Evolutionary conservation across 371 early-diverging fungal species (phyloP), one percentile per base, ranked within the genome.

Genomic region (Entomophthora muscae): DNA sequence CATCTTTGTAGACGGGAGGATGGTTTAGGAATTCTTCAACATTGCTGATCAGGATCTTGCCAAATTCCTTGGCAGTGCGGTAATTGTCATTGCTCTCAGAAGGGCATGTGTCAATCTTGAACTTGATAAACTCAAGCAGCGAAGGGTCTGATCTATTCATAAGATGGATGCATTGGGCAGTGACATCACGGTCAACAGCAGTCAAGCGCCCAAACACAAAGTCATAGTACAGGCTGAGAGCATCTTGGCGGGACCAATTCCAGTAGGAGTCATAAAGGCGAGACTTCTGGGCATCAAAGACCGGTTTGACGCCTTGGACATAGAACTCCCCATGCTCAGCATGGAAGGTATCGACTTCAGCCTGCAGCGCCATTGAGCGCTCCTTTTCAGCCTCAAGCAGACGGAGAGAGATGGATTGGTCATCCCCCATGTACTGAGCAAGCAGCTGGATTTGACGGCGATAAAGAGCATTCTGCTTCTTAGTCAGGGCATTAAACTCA

Each of bases 221-320:
- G 70, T 91, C 93, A 71, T 90, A 93, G 78, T 89, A 88, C 69
- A 93, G 79, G 54, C 84, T 80, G 57, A 92, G 74, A 21, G 90
- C 90, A 71, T 95, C 94, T 70, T 91, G 92, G 60, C 92, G 85
- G 57, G 87, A 91, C 96, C 96, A 95, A 77, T 95, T 95, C 96
- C 96, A 95, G 82, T 86, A 85, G 32, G 95, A 94, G 66, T 93
- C 93, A 68, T 89, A 93, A 28, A 71, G 75, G 53, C 96, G 89
- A 30, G 87, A 92, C 80, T 92, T 95, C 65, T 81, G 79, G 51
- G 75, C 72, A 63, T 80, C 81, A 73, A 95, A 95, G 28, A 78
- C 67, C 21, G 92, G 92, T 60, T 78, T 80, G 71, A 93, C 89
- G 53, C 96, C 94, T 61, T 86, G 81, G 32, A 87, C 82, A 76